Conservation (phyloP, 441 rosid species). For the Brassica hybrid region DNA sequence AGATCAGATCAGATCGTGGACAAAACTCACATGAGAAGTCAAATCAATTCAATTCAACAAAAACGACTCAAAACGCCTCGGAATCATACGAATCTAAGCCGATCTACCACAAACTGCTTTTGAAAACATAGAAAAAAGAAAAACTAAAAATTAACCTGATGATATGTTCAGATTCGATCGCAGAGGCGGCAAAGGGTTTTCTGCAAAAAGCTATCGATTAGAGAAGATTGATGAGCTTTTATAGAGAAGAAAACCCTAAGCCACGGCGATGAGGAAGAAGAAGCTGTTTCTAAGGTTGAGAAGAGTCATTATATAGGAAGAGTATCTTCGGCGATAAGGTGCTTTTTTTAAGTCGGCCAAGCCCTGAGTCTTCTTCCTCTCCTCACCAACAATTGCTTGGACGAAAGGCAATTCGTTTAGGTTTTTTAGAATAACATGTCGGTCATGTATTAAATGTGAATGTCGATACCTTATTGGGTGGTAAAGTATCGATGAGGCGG, state of each 20-base stretch:
- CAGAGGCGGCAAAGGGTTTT: too few relatives aligned
- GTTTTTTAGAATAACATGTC: neutral
- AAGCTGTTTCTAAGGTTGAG: slow-evolving; percentile 12
- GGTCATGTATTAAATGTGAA: slow-evolving; percentile 20
- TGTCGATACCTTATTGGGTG: slow-evolving; percentile 30
- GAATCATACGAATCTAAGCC: slow-evolving; percentile 29
- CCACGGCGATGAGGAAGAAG: too few relatives aligned
- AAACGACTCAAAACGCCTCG: slow-evolving; percentile 13
- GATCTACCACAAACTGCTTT: slow-evolving; percentile 35
- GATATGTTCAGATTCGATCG: too few relatives aligned
- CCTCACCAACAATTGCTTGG: slow-evolving; percentile 50
- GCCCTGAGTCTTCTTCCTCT: slow-evolving; percentile 25
- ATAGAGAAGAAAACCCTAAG: too few relatives aligned
- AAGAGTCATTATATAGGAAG: slow-evolving; percentile 21
- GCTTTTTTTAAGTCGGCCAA: slow-evolving; percentile 52
- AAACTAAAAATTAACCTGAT: too few relatives aligned
- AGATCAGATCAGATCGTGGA: slow-evolving; percentile 39
- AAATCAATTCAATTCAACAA: slow-evolving; percentile 6
- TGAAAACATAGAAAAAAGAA: neutral
- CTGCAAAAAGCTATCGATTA: too few relatives aligned
- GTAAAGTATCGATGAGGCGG: slow-evolving; percentile 35
- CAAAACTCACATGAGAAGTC: neutral
- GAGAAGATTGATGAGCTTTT: too few relatives aligned
- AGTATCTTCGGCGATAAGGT: slow-evolving; percentile 29
- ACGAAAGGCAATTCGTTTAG: slow-evolving; percentile 53